phyloP scores from a whole-genome alignment of 179 eudicot genomes.

The Silene coronaria region DNA sequence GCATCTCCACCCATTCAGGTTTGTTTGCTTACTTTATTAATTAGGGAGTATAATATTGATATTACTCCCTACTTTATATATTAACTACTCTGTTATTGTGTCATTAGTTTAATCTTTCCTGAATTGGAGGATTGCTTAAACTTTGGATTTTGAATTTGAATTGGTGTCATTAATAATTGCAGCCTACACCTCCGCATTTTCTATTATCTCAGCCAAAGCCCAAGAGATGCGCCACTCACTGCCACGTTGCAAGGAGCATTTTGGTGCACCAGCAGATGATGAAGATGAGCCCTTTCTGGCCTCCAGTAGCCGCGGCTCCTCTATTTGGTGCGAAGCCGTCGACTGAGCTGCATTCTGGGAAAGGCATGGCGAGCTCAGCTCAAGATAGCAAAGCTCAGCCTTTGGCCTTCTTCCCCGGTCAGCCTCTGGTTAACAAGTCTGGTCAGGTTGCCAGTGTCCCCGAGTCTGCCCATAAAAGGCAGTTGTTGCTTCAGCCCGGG shows the following conservation, averaged over 20 bases:
- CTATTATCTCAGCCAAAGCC: conserved; percentile 67
- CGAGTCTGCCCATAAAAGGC: conserved; percentile 69
- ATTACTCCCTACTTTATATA: not conserved
- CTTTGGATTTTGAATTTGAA: not conserved
- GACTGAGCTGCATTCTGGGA: conserved; percentile 54
- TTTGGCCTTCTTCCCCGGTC: conserved; percentile 48
- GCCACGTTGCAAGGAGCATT: conserved; percentile 69
- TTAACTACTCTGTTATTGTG: not conserved
- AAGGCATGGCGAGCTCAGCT: conserved; percentile 32
- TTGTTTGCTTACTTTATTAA: not conserved
- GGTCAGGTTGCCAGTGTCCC: conserved; percentile 37
- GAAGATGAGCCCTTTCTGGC: conserved; percentile 86
- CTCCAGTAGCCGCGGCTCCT: conserved; percentile 47
- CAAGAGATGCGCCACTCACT: conserved; percentile 84
- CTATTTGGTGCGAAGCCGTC: conserved; percentile 68
- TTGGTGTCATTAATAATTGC: conserved; percentile 13
- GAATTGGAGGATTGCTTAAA: not conserved
- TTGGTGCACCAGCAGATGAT: conserved; percentile 55
- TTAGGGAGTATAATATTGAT: not conserved
- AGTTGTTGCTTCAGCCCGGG: conserved; percentile 62
- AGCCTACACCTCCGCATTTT: conserved; percentile 32
- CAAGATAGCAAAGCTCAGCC: conserved; percentile 62
- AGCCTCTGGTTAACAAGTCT: conserved; percentile 35
- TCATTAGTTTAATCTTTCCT: conserved; percentile 6
- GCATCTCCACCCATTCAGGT: conserved; percentile 73